Evolutionary conservation across 768 basidiomycete genomes (phyloP), one percentile per base, ranked within the genome.

Genomic region (Russula foetens): DNA sequence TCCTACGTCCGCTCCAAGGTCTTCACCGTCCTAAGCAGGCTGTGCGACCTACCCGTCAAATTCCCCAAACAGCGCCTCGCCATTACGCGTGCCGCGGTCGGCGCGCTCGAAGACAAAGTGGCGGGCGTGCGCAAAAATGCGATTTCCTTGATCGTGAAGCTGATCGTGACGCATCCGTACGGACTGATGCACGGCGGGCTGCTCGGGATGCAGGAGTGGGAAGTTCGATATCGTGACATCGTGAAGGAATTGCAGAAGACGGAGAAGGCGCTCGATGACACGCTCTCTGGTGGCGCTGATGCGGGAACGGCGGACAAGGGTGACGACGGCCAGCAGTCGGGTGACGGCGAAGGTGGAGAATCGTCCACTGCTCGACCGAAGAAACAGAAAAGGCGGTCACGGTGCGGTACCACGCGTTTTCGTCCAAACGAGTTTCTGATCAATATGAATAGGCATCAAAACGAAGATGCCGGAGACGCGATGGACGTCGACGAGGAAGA

Each of bases 1-100:
- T 88, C 88, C 51, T 98, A 94, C 71, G 96, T 99, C 33, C 87
- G 97, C 53, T 82, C 84, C 54, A 98, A 94, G 71, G 91, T 95
- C 26, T 80, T 98, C 47, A 71, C 79, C 8, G 90, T 90, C 1
- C 74, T 97, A 51, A 77, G 82, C 45, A 85, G 84, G 68, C 77
- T 97, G 4, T 89, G 88, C 70, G 83, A 96, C 53, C 80, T 88
- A 28, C 80, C 77, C 1, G 77, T 78, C 70, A 92, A 91, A 68
- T 94, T 93, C 73, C 92, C 93, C 0, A 90, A 92, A 71, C 88
- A 94, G 63, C 82, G 95, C 0, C 77, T 92, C 33, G 75, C 77
- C 21, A 83, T 94, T 35, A 87, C 93, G 5, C 77, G 79, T 51
- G 82, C 84, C n/a, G 88, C 93, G 0, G 84, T 90, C 33, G 81